Evolutionary conservation across 495 filamentous ascomycete species (phyloP), one percentile per base, ranked within the genome.

Genomic region (Glarea lozoyensis): DNA sequence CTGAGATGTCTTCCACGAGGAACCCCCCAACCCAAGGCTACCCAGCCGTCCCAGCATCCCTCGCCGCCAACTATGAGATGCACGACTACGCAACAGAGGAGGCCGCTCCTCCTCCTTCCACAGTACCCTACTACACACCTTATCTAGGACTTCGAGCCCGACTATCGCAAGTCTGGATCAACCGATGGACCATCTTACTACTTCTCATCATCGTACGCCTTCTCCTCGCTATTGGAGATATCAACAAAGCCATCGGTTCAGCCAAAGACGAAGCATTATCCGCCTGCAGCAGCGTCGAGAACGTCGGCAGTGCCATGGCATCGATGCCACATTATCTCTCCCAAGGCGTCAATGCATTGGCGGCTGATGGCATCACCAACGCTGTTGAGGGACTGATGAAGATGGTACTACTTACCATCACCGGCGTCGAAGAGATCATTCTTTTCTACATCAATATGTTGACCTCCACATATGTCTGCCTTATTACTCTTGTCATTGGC

Each of bases 241-340:
- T 94, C 40, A 70, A 92, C 52, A 64, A 72, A 40, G 78, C 88
- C 57, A 71, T 97, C 56, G 76, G 54, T 15, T 75, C 77, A 29
- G 92, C 93, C 30, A 78, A 85, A 54, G 62, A 60, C 30, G 78
- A 96, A 69, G 89, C 92, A 15, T 70, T 94, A 15, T 81, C 83
- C 22, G 86, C 88, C 41, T 98, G 92, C 54, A 86, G 82, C 40
- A 77, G 79, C 47, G 88, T 97, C n/a, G 90, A 98, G 61, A 85
- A 85, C 40, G 76, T 93, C 61, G 93, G 90, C 48, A 95, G 88
- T 55, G 75, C 88, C 25, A 90, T 98, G 86, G 92, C 88, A 17
- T 96, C 90, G 15, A 93, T 95, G 87, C 92, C 92, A 13, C 80
- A 94, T 59, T 97, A 94, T 67, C 77, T 96, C 53, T 76, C 88